phyloP scores from a whole-genome alignment of 352 stramenopile species.

The Lagenidium giganteum region DNA sequence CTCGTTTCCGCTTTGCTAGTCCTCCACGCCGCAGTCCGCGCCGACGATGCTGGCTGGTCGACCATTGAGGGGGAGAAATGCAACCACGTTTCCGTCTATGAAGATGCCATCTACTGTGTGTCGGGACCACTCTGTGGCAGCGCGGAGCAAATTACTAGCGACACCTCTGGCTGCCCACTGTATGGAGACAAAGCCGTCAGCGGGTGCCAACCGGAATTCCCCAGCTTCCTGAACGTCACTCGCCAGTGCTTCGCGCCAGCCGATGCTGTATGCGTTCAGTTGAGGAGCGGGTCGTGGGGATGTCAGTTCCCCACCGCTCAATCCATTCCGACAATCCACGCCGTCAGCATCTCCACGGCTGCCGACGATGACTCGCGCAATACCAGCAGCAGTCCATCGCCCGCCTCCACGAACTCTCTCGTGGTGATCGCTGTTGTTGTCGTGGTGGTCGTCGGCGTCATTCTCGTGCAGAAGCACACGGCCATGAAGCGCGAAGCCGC shows the following conservation, averaged over 20 bases:
- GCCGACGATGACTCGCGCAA: no score
- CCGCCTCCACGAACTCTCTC: not conserved
- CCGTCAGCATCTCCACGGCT: no score
- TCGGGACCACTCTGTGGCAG: not conserved
- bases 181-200: constrained; percentile 26
- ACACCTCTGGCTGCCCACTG: no score
- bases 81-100: no score
- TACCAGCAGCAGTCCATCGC: not conserved
- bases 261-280: constrained; percentile 36
- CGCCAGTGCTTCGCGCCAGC: constrained; percentile 25
- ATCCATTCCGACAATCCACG: no score
- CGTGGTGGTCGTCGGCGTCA: constrained; percentile 6
- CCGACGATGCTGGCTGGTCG: no score
- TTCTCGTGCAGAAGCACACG: constrained; percentile 8
- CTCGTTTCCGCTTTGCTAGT: no score
- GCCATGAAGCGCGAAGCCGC: no score
- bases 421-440: constrained; percentile 7
- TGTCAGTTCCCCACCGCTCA: constrained; percentile 26
- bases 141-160: no score
- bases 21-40: no score
- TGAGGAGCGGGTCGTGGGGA: constrained; percentile 16
- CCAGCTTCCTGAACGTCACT: constrained; percentile 14
- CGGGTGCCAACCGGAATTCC: constrained; percentile 18
- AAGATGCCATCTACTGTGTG: constrained; percentile 2
- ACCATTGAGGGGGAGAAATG: no score